Percentiles rank a stretch among this genome's conserved stretches.
These are phyloP conservation scores for Termitomyces sp. DNA, from an alignment of 768 basidiomycete genomes.

Conservation along the genomic window DNA sequence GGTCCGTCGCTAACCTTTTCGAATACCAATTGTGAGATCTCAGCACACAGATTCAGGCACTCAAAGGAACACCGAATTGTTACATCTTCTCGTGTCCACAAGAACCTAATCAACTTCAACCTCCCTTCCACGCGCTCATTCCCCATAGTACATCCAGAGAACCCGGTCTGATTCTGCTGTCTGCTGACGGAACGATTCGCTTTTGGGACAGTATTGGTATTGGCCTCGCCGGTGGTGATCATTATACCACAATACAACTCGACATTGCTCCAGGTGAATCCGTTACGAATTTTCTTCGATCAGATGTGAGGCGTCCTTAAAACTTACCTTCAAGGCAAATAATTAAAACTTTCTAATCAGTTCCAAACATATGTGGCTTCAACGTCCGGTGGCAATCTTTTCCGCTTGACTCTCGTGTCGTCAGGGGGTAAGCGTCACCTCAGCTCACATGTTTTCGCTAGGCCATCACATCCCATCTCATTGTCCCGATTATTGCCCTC, in stretches of 20 bases:
- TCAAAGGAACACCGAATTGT: slow-evolving; percentile 72
- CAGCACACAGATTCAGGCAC: slow-evolving; percentile 32
- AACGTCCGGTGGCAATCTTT: slow-evolving; percentile 62
- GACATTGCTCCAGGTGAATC: slow-evolving; percentile 50
- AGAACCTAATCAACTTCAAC: slow-evolving; percentile 31
- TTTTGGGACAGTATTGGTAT: slow-evolving; percentile 89
- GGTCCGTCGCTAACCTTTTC: slow-evolving; percentile 26
- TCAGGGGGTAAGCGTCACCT: slow-evolving; percentile 66
- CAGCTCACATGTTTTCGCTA: slow-evolving; percentile 54
- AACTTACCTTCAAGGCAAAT: slow-evolving; percentile 2
- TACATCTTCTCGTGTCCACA: slow-evolving; percentile 77
- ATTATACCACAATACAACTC: slow-evolving; percentile 47
- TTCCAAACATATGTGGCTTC: slow-evolving; percentile 63
- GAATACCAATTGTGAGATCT: not conserved
- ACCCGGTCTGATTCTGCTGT: slow-evolving; percentile 81
- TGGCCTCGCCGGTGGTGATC: slow-evolving; percentile 76
- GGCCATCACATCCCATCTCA: slow-evolving; percentile 40
- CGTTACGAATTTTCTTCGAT: slow-evolving; percentile 62
- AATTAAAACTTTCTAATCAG: slow-evolving; percentile 26
- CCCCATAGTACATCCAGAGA: slow-evolving; percentile 67
- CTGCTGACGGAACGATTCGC: slow-evolving; percentile 63
- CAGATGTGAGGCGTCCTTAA: slow-evolving; percentile 43
- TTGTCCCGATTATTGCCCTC: slow-evolving; percentile 39
- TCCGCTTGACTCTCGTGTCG: slow-evolving; percentile 59
- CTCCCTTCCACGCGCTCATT: slow-evolving; percentile 59